Conservation (phyloP, 2,329 filamentous ascomycete species). For the Paecilomyces niveus region DNA sequence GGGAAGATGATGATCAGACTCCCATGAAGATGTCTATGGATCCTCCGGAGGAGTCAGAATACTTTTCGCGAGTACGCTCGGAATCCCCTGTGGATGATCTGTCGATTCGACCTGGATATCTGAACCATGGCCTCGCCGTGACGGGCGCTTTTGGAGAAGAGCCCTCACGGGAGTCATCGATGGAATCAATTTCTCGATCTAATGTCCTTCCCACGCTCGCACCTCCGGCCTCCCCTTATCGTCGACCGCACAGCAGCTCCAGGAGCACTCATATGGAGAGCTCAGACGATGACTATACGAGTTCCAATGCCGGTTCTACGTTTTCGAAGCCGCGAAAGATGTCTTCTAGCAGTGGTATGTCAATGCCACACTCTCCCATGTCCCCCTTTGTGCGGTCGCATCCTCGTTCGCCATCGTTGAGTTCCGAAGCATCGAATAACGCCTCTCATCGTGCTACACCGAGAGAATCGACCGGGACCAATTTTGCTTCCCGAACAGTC, state of each 20-base stretch:
- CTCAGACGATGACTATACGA: conserved; percentile 61
- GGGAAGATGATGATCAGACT: conserved; percentile 25
- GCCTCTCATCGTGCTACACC: conserved; percentile 41
- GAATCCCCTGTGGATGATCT: conserved; percentile 26
- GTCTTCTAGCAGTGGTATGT: conserved; percentile 62
- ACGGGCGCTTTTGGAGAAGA: conserved; percentile 11
- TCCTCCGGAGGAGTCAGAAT: conserved; percentile 8
- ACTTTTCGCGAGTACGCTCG: conserved; percentile 20
- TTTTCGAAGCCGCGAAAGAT: conserved; percentile 70
- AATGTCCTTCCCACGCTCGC: conserved; percentile 37
- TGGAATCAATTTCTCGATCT: conserved; percentile 28
- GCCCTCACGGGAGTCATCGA: conserved; percentile 26
- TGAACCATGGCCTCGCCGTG: neutral
- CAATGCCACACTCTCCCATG: conserved; percentile 54
- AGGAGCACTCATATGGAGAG: conserved; percentile 58
- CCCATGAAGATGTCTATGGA: conserved; percentile 28
- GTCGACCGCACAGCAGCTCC: conserved; percentile 41
- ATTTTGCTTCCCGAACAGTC: conserved; percentile 21
- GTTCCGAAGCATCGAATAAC: conserved; percentile 68
- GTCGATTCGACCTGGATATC: conserved; percentile 4
- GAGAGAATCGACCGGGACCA: conserved; percentile 21
- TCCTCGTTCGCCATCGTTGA: conserved; percentile 73
- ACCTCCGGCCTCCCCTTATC: conserved; percentile 39
- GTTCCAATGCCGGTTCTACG: conserved; percentile 49
- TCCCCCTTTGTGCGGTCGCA: conserved; percentile 58